Evolutionary conservation across 177 flowering plant genomes (phyloP), one percentile per base, ranked within the genome.

Genomic region (Telopea speciosissima): DNA sequence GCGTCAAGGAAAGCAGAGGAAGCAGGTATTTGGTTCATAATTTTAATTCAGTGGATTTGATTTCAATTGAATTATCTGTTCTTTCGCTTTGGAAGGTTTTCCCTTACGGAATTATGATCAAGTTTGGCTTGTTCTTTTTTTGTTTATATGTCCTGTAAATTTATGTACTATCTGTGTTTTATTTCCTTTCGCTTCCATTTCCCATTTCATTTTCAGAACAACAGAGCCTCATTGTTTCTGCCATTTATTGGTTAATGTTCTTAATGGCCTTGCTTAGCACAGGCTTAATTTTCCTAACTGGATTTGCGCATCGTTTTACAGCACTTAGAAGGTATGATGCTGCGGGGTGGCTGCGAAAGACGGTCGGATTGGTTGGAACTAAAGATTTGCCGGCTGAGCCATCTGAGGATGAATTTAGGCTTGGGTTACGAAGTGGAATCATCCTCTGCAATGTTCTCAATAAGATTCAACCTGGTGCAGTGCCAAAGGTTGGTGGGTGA

Each of bases 331-430:
- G 93, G 71, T 68, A 84, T 74, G 91, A 87, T 65, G 93, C 90
- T 1, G 90, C 89, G 0, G 81, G 81, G 21, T 89, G 93, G 93
- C 75, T 89, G 62, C 80, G 87, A 70, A 85, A 84, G 71, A 79
- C 78, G 84, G 81, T 82, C 5, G 90, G 91, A 40, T 83, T 86
- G 24, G 89, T 87, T 1, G 85, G 79, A 3, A 88, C 83, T 8
- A 89, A 73, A 77, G 91, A 87, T 79, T 84, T 89, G 78, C 95
- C 98, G 0, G 89, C 91, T 0, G 95, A 92, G 79, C 98, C 97
- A n/a, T 86, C 97, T 0, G 98, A 92, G 76, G 97, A 94, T 70
- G 97, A 90, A 76, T 90, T 90, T 67, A 81, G 90, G 74, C 82
- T 89, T 68, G 97, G 88, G 2, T 80, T 94, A 78, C 85, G 97